Base-by-base conservation (phyloP, 768 basidiomycete species). In the Solioccasus polychromus region DNA sequence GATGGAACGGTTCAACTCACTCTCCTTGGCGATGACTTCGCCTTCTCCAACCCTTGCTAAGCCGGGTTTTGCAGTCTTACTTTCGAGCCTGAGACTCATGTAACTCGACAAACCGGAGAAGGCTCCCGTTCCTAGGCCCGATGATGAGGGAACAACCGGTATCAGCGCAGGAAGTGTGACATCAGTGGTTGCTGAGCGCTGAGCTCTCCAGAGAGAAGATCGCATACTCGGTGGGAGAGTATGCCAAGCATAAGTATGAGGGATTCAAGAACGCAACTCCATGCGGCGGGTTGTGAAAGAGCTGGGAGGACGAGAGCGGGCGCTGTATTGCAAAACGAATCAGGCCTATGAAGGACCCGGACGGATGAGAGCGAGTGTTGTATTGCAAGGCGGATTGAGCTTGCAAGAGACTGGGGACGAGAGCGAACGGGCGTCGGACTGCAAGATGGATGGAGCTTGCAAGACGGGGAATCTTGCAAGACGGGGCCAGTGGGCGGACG, bases 241-340 rank as follows among this genome's bases (percentile, higher is more conserved):
- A 92, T 0, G 86, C 89, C 51, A 93, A 81, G 53, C 86, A 85
- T 8, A 79, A 72, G 2, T 71, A 72, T 20, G 81, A 73, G 6
- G 76, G 57, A 48, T 80, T 71, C 39, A 91, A 66, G 61, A 97
- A 94, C 2, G 83, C 73, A 39, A 96, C 83, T 0, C 78, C 74
- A 32, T 95, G 80, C 15, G 96, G 85, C 8, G 93, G 92, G 62
- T 98, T n/a, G n/a, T n/a, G n/a, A n/a, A n/a, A n/a, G n/a, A n/a
- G n/a, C n/a, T n/a, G n/a, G n/a, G n/a, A n/a, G n/a, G n/a, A n/a
- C n/a, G n/a, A n/a, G n/a, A n/a, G n/a, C n/a, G n/a, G n/a, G n/a
- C n/a, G n/a, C n/a, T n/a, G n/a, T n/a, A n/a, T n/a, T n/a, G n/a
- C n/a, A n/a, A n/a, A n/a, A n/a, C n/a, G n/a, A n/a, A n/a, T n/a